Base-by-base conservation (phyloP, 2,329 filamentous ascomycete genomes). In the Corniculantispora saksenae region DNA sequence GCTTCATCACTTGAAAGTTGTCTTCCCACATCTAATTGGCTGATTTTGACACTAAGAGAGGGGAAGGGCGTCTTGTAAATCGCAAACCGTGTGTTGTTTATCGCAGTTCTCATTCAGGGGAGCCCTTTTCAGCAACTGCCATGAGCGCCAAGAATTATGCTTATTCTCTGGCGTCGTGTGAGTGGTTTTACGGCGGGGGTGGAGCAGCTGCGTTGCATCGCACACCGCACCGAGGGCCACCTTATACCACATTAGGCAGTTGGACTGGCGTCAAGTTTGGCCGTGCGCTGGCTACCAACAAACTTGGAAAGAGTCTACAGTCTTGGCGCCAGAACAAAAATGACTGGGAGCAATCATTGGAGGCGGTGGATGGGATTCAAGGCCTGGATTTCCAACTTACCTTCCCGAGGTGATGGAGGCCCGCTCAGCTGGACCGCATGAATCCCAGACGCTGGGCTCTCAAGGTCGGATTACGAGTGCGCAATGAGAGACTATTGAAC, bases 81-180 rank as follows among this genome's bases (percentile, higher is more conserved):
- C n/a, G n/a, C n/a, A n/a, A n/a, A n/a, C n/a, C n/a, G n/a, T n/a
- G n/a, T n/a, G n/a, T n/a, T n/a, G n/a, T n/a, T n/a, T n/a, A n/a
- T n/a, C n/a, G n/a, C n/a, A n/a, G n/a, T n/a, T n/a, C n/a, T n/a
- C n/a, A n/a, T n/a, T n/a, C n/a, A n/a, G 38, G 38, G 38, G 38
- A 7, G 38, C 8, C 38, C 10, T 43, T 13, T 43, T 43, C 38
- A 13, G 17, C 38, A 7, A 50, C 23, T n/a, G 23, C 5, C 17
- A 25, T 25, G 47, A 50, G 50, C 50, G 60, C 60, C 60, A 62
- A 62, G 60, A 55, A 32, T 40, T 62, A 62, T 62, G 60, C 60
- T 62, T 62, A 62, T 62, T 62, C 25, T 38, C 8, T 43, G 38
- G 38, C 38, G 38, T 43, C 17, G 3, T n/a, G 40, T 19, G 19